These are phyloP conservation scores for Phytophthora pini DNA, from an alignment of 352 stramenopile species.

Conservation along the genomic window DNA sequence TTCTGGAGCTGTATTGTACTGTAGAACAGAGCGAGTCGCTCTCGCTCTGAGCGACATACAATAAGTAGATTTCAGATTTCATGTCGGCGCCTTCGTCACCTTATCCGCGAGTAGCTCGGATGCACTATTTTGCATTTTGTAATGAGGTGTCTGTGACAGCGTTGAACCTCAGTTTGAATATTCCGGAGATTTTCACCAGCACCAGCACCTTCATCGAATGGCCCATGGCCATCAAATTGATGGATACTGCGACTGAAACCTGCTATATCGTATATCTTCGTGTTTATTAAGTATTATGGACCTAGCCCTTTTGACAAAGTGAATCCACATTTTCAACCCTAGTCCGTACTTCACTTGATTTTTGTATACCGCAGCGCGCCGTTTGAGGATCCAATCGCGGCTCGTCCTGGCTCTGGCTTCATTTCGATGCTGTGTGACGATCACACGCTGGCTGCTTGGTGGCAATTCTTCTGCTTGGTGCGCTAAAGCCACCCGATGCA, in stretches of 20 bases:
- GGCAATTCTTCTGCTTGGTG: slow-evolving; percentile 21
- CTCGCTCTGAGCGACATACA: too few relatives aligned
- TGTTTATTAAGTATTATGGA: too few relatives aligned
- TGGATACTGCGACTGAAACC: too few relatives aligned
- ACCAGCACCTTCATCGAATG: too few relatives aligned
- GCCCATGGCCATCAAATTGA: too few relatives aligned
- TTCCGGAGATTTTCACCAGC: too few relatives aligned
- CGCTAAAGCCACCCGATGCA: background rate
- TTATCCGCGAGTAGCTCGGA: slow-evolving; percentile 5
- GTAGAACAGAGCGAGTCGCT: too few relatives aligned
- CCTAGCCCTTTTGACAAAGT: slow-evolving; percentile 10
- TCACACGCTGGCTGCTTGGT: slow-evolving; percentile 6
- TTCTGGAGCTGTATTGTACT: background rate
- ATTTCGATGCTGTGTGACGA: slow-evolving; percentile 15
- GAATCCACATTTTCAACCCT: background rate
- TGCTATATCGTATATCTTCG: too few relatives aligned
- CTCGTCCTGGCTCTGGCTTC: slow-evolving; percentile 18
- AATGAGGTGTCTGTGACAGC: too few relatives aligned
- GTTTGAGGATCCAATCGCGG: slow-evolving; percentile 28
- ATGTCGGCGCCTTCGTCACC: background rate
- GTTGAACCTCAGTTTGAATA: too few relatives aligned
- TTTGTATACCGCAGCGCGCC: slow-evolving; percentile 10
- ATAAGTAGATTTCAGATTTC: background rate
- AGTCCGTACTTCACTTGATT: slow-evolving; percentile 4
- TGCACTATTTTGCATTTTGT: too few relatives aligned